Evolutionary conservation across 768 basidiomycete genomes (phyloP).

Genomic region (Lactarius quietus): DNA sequence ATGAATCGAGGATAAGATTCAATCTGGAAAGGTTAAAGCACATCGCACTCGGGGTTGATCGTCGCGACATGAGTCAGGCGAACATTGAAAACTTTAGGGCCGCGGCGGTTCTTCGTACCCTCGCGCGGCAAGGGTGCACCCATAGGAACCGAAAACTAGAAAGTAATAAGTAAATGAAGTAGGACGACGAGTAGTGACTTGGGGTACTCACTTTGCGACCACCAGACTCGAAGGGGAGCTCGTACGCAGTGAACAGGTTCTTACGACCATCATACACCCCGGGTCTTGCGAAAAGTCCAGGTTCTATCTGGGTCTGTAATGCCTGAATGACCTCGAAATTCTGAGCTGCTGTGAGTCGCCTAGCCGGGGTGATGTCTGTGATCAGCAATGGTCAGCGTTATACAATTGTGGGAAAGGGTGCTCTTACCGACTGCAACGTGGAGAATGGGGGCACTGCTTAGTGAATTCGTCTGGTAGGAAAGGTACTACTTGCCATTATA

Average conservation of each 20-base stretch:
- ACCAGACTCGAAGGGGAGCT: conserved; percentile 54
- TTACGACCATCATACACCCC: conserved; percentile 79
- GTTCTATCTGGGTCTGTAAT: conserved; percentile 56
- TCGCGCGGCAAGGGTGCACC: conserved; percentile 28
- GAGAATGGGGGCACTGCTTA: background rate
- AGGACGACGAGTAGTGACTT: background rate
- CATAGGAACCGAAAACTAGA: conserved; percentile 60
- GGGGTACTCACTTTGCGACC: conserved; percentile 43
- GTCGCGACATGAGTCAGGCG: conserved; percentile 63
- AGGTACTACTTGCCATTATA: conserved; percentile 61
- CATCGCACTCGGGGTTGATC: conserved; percentile 78
- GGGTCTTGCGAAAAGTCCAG: conserved; percentile 66
- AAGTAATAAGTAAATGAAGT: conserved; percentile 17
- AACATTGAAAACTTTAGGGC: conserved; percentile 67
- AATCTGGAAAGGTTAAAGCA: conserved; percentile 28
- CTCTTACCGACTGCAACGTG: conserved; percentile 43
- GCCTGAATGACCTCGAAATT: conserved; percentile 68
- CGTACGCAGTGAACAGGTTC: conserved; percentile 62
- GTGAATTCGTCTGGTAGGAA: background rate
- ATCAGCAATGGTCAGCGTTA: background rate
- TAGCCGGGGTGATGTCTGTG: conserved; percentile 57
- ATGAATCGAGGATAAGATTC: background rate
- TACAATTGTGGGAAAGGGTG: background rate
- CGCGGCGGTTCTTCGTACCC: conserved; percentile 25
- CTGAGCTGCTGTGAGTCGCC: conserved; percentile 58